Evolutionary conservation across 1,139 yeast genomes (phyloP).

Genomic region (Pichia sp.): DNA sequence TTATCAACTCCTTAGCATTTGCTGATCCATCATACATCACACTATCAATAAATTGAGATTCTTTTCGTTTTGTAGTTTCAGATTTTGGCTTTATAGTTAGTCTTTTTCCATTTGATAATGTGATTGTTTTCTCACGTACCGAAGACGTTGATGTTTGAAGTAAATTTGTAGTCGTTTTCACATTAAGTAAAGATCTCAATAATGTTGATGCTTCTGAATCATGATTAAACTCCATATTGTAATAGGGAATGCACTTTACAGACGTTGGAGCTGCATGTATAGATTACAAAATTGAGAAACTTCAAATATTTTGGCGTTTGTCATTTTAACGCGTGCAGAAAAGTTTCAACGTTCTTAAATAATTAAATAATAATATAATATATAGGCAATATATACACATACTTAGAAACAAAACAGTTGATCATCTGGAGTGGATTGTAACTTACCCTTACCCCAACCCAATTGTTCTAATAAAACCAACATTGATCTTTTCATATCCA

Average conservation of each 20-base stretch:
- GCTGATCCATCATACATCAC: background rate
- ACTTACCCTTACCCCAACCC: constrained; percentile 54
- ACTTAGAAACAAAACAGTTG: constrained; percentile 62
- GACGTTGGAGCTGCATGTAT: no score
- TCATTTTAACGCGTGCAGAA: background rate
- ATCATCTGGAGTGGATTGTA: constrained; percentile 49
- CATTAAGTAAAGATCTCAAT: background rate
- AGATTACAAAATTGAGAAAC: no score
- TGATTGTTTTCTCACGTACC: constrained; percentile 4
- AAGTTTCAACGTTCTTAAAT: no score
- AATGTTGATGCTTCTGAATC: background rate
- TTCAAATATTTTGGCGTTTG: background rate
- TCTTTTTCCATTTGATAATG: constrained; percentile 11
- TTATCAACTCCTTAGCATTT: background rate
- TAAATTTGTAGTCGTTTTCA: background rate
- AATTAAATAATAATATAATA: no score
- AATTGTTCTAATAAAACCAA: constrained; percentile 45
- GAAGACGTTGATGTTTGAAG: background rate
- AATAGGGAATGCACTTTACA: no score
- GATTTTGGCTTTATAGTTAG: constrained; percentile 8
- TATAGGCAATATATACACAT: background rate
- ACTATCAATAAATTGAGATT: background rate
- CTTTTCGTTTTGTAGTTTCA: background rate
- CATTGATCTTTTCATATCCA: constrained; percentile 53
- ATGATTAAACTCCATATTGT: background rate